A percentile compares a stretch with the other conserved stretches of the same genome.
Evolutionary conservation across 2,329 filamentous ascomycete genomes (phyloP).

Genomic region (Orbilia quercus): DNA sequence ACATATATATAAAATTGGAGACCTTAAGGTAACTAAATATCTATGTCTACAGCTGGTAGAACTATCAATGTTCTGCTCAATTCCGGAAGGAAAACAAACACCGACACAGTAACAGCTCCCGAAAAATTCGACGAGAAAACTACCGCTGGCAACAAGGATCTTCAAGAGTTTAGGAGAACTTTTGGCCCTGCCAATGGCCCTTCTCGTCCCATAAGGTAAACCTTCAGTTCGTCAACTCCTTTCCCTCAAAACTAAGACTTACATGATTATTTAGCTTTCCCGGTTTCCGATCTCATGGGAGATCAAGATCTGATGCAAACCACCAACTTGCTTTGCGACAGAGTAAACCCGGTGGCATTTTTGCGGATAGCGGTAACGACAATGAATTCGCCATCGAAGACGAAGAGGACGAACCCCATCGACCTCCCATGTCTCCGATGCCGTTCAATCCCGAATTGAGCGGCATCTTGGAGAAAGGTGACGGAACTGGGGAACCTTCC

Average conservation of each 20-base stretch:
- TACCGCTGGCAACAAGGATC: constrained; percentile 41
- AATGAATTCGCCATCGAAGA: constrained; percentile 50
- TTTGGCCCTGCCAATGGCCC: constrained; percentile 17
- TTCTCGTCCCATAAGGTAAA: constrained; percentile 43
- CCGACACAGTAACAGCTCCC: background rate
- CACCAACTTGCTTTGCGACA: constrained; percentile 47
- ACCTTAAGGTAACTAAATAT: background rate
- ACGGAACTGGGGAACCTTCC: constrained; percentile 1
- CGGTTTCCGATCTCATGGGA: constrained; percentile 25
- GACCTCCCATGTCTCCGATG: constrained; percentile 19
- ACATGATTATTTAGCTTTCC: constrained; percentile 29
- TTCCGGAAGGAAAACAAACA: constrained; percentile 33
- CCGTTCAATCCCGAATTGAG: constrained; percentile 37
- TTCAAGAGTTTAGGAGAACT: constrained; percentile 46
- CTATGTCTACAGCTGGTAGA: constrained; percentile 39
- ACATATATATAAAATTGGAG: background rate
- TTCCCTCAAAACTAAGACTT: background rate
- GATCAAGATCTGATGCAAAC: constrained; percentile 48
- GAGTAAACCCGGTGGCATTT: constrained; percentile 56
- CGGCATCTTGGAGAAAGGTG: constrained; percentile 42
- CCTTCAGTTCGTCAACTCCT: background rate
- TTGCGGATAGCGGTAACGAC: constrained; percentile 56
- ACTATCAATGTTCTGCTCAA: constrained; percentile 35
- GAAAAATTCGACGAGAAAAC: constrained; percentile 36
- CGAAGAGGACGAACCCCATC: constrained; percentile 35